Conservation (phyloP, 208 protist genomes). For the Trichomonas vaginalis region DNA sequence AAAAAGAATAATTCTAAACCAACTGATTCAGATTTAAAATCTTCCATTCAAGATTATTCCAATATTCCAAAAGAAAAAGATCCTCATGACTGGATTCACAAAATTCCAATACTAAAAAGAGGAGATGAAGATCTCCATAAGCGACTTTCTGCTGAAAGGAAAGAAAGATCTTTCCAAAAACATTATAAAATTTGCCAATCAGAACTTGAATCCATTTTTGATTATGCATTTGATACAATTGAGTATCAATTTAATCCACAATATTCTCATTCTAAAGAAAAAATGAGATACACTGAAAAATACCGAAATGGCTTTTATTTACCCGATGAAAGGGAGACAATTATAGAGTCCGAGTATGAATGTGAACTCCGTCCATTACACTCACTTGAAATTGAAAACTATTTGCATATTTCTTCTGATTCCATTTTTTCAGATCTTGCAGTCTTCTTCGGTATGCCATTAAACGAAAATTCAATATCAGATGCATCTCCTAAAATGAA, state of each 20-base stretch:
- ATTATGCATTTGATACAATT: background rate
- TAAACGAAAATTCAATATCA: background rate
- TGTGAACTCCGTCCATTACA: background rate
- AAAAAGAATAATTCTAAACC: no score
- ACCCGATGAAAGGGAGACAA: background rate
- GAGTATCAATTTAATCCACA: background rate
- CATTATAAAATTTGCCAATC: background rate
- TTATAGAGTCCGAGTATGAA: background rate
- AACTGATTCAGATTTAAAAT: no score
- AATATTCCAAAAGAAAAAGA: no score
- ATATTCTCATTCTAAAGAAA: background rate
- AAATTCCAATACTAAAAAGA: background rate
- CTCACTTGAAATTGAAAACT: background rate
- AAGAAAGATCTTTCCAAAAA: background rate
- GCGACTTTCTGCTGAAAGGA: background rate
- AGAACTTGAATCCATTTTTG: background rate
- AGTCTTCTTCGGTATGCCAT: background rate
- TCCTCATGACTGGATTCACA: background rate
- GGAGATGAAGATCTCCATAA: background rate
- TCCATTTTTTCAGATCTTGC: background rate
- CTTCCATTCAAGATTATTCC: no score
- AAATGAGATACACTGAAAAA: background rate
- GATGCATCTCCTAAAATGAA: background rate
- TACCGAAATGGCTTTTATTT: background rate
- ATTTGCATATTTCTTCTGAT: background rate